Conservation (phyloP, 176 grass and related monocot genomes). For the Lolium perenne region DNA sequence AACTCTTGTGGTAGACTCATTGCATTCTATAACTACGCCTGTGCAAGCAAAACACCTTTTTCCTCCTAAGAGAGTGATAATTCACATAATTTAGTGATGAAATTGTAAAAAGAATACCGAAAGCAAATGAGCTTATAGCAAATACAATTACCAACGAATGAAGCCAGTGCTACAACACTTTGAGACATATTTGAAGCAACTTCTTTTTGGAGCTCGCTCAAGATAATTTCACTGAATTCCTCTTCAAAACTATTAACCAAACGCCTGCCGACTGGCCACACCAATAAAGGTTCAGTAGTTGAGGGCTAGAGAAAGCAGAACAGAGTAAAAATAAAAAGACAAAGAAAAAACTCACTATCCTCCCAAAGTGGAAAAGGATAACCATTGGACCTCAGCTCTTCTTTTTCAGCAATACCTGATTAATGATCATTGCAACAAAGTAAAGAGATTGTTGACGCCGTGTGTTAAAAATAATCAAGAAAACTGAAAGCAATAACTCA, state of each 20-base stretch:
- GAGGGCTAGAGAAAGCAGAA: background rate
- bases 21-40: too few species aligned
- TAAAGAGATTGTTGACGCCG: background rate
- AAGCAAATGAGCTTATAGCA: background rate
- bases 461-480: background rate
- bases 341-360: background rate
- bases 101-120: background rate
- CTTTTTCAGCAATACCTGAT: too few species aligned
- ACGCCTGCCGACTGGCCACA: background rate
- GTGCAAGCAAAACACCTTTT: too few species aligned
- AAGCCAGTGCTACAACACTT: constrained; percentile 1
- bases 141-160: background rate
- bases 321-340: background rate
- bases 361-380: background rate
- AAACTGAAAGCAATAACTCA: background rate
- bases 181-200: background rate
- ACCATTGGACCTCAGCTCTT: background rate
- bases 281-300: background rate
- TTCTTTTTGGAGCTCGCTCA: background rate
- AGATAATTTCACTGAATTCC: background rate
- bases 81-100: background rate
- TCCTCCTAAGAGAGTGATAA: too few species aligned
- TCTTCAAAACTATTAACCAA: background rate
- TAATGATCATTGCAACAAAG: background rate
- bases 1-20: background rate